Conservation (phyloP, 768 basidiomycete genomes). For the Mycena amicta region DNA sequence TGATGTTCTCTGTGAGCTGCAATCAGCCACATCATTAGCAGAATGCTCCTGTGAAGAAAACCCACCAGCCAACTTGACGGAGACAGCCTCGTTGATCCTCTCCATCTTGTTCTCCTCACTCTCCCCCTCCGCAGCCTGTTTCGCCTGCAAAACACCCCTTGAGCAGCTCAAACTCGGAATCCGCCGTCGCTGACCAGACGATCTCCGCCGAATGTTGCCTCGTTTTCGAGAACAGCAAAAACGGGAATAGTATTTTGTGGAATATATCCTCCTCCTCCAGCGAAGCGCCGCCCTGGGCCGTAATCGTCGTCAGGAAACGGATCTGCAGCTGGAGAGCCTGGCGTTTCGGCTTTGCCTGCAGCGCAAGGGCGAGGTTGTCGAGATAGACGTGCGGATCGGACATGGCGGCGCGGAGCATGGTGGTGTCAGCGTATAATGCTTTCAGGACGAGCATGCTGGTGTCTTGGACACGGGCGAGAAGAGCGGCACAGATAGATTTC, state of each 20-base stretch:
- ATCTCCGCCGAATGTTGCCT: slow-evolving; percentile 63
- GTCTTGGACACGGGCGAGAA: slow-evolving; percentile 74
- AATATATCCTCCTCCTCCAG: slow-evolving; percentile 40
- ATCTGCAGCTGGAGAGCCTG: slow-evolving; percentile 57
- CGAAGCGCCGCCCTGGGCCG: slow-evolving; percentile 36
- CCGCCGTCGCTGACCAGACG: slow-evolving; percentile 56
- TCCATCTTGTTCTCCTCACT: slow-evolving; percentile 48
- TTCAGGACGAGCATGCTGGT: slow-evolving; percentile 60
- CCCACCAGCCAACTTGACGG: slow-evolving; percentile 68
- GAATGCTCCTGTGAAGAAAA: slow-evolving; percentile 3
- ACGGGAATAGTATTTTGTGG: slow-evolving; percentile 66
- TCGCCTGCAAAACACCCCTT: slow-evolving; percentile 48
- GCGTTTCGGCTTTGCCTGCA: slow-evolving; percentile 52
- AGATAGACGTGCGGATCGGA: slow-evolving; percentile 49
- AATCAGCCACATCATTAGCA: slow-evolving; percentile 1
- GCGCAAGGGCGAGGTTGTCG: slow-evolving; percentile 39
- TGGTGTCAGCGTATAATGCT: slow-evolving; percentile 58
- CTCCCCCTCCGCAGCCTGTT: slow-evolving; percentile 40
- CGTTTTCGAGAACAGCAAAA: slow-evolving; percentile 72
- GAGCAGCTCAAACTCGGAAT: slow-evolving; percentile 46
- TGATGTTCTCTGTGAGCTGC: slow-evolving; percentile 58
- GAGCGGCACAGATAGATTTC: slow-evolving; percentile 62
- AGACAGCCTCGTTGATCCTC: slow-evolving; percentile 54
- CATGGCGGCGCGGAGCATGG: slow-evolving; percentile 48
- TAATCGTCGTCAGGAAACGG: slow-evolving; percentile 53